Conservation (phyloP, 495 filamentous ascomycete genomes). For the Hypoxylon cercidicola region DNA sequence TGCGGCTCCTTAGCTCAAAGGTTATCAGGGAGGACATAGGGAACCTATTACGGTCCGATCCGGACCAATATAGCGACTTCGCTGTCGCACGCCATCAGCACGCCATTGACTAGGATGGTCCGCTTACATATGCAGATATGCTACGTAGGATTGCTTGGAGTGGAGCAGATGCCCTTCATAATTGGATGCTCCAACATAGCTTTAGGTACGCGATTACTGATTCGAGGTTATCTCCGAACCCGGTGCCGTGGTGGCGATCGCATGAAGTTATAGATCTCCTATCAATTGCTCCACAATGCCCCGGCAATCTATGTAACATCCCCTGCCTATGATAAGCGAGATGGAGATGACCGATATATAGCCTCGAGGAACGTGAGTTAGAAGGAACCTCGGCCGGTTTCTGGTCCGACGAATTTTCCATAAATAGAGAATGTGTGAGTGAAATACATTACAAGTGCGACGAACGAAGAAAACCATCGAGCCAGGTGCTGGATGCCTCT, state of each 20-base stretch:
- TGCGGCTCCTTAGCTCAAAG: conserved; percentile 8
- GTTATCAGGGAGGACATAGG: conserved; percentile 10
- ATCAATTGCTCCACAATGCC: neutral
- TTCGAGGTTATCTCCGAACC: conserved; percentile 32
- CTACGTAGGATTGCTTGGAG: conserved; percentile 17
- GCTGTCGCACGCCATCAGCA: conserved; percentile 42
- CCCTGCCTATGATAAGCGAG: neutral
- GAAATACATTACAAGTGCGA: no score
- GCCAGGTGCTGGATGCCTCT: no score
- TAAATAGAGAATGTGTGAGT: no score
- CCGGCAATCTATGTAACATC: neutral
- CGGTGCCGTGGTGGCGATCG: conserved; percentile 23
- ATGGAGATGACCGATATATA: neutral
- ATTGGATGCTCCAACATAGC: conserved; percentile 5
- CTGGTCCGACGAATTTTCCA: no score
- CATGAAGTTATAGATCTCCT: neutral
- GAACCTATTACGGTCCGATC: conserved; percentile 12
- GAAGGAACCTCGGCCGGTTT: no score
- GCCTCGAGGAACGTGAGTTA: no score
- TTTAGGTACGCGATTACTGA: conserved; percentile 5
- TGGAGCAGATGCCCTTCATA: conserved; percentile 29
- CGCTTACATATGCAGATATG: conserved; percentile 40
- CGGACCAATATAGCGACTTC: conserved; percentile 33
- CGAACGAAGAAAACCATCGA: no score
- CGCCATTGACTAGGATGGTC: conserved; percentile 39